Evolutionary conservation across 768 basidiomycete genomes (phyloP), one percentile per base, ranked within the genome.

Genomic region (Glaciozyma antarctica): DNA sequence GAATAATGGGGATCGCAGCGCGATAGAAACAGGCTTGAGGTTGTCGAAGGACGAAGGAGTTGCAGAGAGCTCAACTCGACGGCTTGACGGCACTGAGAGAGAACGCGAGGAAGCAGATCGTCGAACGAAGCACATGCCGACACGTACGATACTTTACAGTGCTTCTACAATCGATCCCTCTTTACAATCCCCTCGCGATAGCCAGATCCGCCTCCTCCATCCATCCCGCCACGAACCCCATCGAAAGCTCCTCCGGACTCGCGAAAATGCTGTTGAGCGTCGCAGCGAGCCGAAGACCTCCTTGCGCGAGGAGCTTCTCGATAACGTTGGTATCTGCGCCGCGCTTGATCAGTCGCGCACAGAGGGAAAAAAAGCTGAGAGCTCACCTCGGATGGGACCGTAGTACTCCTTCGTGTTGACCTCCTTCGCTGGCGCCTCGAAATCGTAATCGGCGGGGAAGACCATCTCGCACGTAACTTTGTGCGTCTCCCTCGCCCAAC

Each of bases 281-380:
- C 0, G 84, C 88, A 2, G 92, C 93, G 30, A 94, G 83, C 28
- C 93, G 81, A 38, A 94, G 78, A 1, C 91, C 93, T 0, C 78
- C 91, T 78, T 87, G 87, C 0, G 88, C 86, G 47, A 98, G 78
- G 69, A 95, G 74, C 77, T 83, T 83, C 80, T 95, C 91, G 3
- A 98, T 71, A 44, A 91, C 77, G 81, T 85, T 84, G 65, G 82
- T 77, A 28, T 84, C 77, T 65, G 60, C 12, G 24, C 2, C 30
- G 26, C 30, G 16, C 6, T 2, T 2, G 13, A 43, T 44, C 22
- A 22, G 4, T 22, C 22, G 30, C 47, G 7, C 12, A 13, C 6
- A 78, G 72, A 85, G 86, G 0, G 91, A 90, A 73, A 90, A 92
- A 28, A 89, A 75, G 2, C 75, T 75, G 65, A 73, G 52, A 61